Evolutionary conservation across 768 basidiomycete species (phyloP).

Genomic region (Candolleomyces eurysporus): DNA sequence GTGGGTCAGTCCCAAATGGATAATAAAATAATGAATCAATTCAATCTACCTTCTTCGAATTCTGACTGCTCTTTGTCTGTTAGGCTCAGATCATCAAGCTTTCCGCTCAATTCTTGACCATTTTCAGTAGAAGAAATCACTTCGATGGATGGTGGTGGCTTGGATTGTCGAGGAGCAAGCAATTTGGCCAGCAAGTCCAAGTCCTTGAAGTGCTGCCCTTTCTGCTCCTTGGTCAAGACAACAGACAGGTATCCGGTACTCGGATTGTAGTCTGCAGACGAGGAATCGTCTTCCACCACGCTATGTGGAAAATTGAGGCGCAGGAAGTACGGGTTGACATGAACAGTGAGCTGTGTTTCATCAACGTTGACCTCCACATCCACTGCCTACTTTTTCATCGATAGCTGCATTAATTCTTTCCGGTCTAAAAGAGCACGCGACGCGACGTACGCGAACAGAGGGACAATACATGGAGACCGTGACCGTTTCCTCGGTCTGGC

Average conservation of each 20-base stretch:
- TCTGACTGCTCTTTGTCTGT: constrained; percentile 44
- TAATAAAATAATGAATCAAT: neutral
- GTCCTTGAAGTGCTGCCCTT: constrained; percentile 70
- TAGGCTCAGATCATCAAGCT: constrained; percentile 45
- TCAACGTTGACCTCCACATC: constrained; percentile 81
- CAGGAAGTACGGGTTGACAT: constrained; percentile 84
- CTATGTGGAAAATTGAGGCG: constrained; percentile 73
- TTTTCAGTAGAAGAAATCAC: constrained; percentile 43
- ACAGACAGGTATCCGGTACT: constrained; percentile 75
- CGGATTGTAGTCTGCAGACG: constrained; percentile 74
- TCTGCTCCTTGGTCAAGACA: constrained; percentile 64
- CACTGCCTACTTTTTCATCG: constrained; percentile 58
- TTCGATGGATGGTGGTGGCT: constrained; percentile 48
- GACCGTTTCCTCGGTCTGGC: constrained; percentile 56
- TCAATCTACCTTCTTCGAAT: constrained; percentile 49
- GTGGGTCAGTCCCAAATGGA: neutral
- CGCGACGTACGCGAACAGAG: constrained; percentile 57
- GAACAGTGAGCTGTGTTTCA: constrained; percentile 63
- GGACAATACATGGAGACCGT: constrained; percentile 66
- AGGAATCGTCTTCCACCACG: constrained; percentile 64
- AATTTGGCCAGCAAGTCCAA: constrained; percentile 78
- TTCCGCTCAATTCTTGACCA: constrained; percentile 40
- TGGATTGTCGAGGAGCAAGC: constrained; percentile 59
- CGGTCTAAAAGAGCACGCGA: neutral
- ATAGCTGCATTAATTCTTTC: constrained; percentile 10